A percentile compares a stretch with the other conserved stretches of the same genome.
phyloP scores from a whole-genome alignment of 305 asterid species.

The Fraxinus nigra region DNA sequence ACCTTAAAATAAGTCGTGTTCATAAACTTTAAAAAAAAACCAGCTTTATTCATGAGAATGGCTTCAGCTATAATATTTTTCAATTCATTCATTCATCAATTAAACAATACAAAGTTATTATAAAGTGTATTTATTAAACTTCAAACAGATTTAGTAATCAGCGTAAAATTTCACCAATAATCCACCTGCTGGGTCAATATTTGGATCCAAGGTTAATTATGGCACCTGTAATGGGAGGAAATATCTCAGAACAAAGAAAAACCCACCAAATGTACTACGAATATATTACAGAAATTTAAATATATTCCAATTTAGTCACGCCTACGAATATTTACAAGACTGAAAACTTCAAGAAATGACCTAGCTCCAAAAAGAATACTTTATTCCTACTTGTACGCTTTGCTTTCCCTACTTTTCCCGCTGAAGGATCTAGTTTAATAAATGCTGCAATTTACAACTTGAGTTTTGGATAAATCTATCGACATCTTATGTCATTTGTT shows the following conservation, averaged over 20 bases:
- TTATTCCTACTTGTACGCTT: conserved; percentile 22
- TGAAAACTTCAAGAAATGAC: conserved; percentile 12
- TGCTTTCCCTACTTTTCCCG: not conserved
- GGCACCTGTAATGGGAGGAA: not conserved
- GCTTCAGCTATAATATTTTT: not conserved
- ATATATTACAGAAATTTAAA: not conserved
- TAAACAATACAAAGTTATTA: no score
- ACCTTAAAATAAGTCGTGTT: not conserved
- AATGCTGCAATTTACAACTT: conserved; percentile 46
- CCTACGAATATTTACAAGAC: conserved; percentile 33
- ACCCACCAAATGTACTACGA: not conserved
- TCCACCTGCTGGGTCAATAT: not conserved
- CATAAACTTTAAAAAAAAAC: not conserved
- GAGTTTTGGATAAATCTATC: conserved; percentile 19
- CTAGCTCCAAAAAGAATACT: conserved; percentile 4
- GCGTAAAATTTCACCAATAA: no score
- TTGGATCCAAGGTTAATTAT: not conserved
- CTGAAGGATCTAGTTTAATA: conserved; percentile 1
- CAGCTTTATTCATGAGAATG: not conserved
- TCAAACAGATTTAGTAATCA: not conserved
- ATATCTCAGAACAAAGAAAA: not conserved
- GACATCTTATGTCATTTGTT: conserved; percentile 16
- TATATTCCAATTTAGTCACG: not conserved
- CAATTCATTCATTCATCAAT: not conserved
- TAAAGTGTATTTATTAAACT: not conserved